phyloP scores from a whole-genome alignment of 108 stramenopile species.

The Skeletonema costatum region DNA sequence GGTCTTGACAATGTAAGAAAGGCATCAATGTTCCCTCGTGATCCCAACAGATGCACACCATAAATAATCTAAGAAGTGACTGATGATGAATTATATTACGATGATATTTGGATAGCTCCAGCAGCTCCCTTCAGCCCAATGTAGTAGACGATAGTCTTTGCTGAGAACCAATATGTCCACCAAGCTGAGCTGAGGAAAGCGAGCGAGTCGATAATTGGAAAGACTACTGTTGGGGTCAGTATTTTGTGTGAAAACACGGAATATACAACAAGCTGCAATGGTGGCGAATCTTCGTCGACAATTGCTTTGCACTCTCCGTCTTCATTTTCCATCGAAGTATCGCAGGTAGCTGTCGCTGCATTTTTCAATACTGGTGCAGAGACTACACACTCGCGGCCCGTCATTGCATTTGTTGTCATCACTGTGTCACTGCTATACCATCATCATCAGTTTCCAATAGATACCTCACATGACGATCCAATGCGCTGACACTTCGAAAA shows the following conservation, averaged over 20 bases:
- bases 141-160: conserved; percentile 19
- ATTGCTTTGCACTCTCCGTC: conserved; percentile 1
- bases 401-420: conserved; percentile 15
- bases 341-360: neutral
- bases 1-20: conserved; percentile 97
- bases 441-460: conserved; percentile 14
- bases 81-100: neutral
- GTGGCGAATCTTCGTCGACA: neutral
- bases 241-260: conserved; percentile 30
- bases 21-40: conserved; percentile 98
- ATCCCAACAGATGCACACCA: conserved; percentile 93
- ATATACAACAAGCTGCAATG: conserved; percentile 2
- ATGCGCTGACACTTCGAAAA: conserved; percentile 19
- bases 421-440: conserved; percentile 3
- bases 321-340: neutral
- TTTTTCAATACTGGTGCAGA: neutral
- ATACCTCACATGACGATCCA: conserved; percentile 27
- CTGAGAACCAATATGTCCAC: conserved; percentile 33
- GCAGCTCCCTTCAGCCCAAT: conserved; percentile 7
- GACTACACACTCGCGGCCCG: conserved; percentile 24
- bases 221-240: conserved; percentile 22
- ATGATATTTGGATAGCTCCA: neutral
- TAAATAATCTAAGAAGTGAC: conserved; percentile 46
- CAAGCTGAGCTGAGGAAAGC: conserved; percentile 28
- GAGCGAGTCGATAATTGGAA: conserved; percentile 24